Percentiles rank a stretch among this genome's conserved stretches.
These are phyloP conservation scores for Rhynchospora breviuscula DNA, from an alignment of 176 grass and related monocot genomes.

Conservation along the genomic window DNA sequence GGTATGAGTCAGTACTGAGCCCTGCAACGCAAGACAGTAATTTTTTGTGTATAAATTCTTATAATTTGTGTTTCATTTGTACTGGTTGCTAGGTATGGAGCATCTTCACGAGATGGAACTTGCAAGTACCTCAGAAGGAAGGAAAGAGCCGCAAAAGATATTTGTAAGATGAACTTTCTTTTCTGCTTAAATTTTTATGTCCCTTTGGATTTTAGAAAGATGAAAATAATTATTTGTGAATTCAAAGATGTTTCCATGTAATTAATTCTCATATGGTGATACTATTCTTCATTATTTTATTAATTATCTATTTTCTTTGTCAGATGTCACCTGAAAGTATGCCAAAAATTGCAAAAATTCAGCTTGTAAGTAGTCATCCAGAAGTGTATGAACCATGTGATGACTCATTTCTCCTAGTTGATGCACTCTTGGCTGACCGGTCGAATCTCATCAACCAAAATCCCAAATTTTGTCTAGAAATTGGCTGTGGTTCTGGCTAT, in stretches of 20 bases:
- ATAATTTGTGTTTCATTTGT: background rate
- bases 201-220: background rate
- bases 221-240: background rate
- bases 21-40: background rate
- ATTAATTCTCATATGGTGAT: background rate
- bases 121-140: background rate
- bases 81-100: background rate
- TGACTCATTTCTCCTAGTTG: constrained; percentile 87
- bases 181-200: background rate
- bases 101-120: background rate
- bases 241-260: background rate
- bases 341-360: constrained; percentile 77
- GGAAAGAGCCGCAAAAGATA: background rate
- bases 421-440: constrained; percentile 85
- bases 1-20: background rate
- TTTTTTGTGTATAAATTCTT: background rate
- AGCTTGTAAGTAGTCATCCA: constrained; percentile 57
- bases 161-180: background rate
- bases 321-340: constrained; percentile 38
- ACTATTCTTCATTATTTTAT: constrained; percentile 4
- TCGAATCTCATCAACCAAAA: constrained; percentile 45
- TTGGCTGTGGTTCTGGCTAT: constrained; percentile 86
- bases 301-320: constrained; percentile 16
- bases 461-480: constrained; percentile 74
- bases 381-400: constrained; percentile 95